Evolutionary conservation across 2,329 filamentous ascomycete species (phyloP).

Genomic region (Coniella vitis): DNA sequence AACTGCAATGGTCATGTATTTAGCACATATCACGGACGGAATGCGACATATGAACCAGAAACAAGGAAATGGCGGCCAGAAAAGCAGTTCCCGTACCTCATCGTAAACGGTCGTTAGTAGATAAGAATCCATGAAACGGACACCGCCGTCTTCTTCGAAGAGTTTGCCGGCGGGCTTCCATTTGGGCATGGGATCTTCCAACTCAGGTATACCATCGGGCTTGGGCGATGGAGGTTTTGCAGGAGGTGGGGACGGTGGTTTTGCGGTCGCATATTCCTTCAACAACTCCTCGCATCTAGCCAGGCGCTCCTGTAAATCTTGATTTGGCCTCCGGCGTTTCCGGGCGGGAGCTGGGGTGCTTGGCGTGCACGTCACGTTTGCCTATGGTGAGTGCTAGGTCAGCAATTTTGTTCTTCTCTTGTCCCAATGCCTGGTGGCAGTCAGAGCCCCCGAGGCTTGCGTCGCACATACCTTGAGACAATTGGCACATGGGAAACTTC

Average conservation of each 20-base stretch:
- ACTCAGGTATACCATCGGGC: constrained; percentile 19
- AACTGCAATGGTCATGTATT: constrained; percentile 31
- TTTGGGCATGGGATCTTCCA: constrained; percentile 26
- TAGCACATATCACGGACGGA: constrained; percentile 11
- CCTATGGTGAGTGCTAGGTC: constrained; percentile 28
- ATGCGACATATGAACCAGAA: not conserved
- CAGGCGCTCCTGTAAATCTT: constrained; percentile 54
- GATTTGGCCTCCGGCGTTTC: constrained; percentile 52
- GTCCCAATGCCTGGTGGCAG: not conserved
- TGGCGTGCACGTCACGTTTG: constrained; percentile 52
- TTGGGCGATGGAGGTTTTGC: constrained; percentile 16
- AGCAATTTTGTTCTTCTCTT: not conserved
- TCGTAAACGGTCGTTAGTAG: constrained; percentile 48
- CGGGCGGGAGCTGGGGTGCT: constrained; percentile 54
- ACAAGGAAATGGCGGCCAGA: not conserved
- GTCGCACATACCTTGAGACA: constrained; percentile 46
- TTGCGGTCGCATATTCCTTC: constrained; percentile 46
- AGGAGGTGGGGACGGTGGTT: constrained; percentile 18
- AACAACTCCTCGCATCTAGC: constrained; percentile 52
- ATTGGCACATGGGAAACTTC: constrained; percentile 52
- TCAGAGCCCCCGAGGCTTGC: not conserved
- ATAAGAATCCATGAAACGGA: constrained; percentile 52
- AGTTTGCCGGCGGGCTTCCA: constrained; percentile 47
- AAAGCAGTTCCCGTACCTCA: constrained; percentile 34
- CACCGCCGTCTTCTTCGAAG: constrained; percentile 46